Percentiles rank a stretch among this genome's conserved stretches.
These are phyloP conservation scores for Podaxis sp. DNA, from an alignment of 768 basidiomycete species.

Conservation along the genomic window DNA sequence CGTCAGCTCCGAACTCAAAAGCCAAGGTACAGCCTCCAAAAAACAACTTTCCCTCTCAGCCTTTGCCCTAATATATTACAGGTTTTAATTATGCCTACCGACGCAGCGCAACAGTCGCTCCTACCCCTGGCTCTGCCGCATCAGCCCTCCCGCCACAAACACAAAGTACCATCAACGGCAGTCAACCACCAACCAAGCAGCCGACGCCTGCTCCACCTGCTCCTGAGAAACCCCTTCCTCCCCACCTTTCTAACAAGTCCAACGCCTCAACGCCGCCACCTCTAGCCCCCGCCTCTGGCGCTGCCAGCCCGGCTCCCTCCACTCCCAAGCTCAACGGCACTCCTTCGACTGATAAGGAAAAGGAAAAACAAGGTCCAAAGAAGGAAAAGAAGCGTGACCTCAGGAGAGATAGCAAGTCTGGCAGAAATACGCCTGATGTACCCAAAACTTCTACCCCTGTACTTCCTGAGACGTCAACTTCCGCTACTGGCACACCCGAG, in stretches of 20 bases:
- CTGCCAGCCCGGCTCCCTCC: conserved; percentile 29
- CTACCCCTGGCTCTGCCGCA: conserved; percentile 58
- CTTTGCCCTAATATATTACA: conserved; percentile 25
- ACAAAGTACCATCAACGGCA: conserved; percentile 30
- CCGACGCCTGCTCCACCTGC: conserved; percentile 30
- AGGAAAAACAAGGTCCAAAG: conserved; percentile 57
- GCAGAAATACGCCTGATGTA: conserved; percentile 29
- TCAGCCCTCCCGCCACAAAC: conserved; percentile 43
- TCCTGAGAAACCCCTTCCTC: conserved; percentile 28
- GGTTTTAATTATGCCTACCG: conserved; percentile 98
- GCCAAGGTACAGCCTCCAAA: conserved; percentile 62
- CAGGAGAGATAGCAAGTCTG: conserved; percentile 32
- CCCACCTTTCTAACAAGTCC: conserved; percentile 32
- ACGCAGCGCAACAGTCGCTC: conserved; percentile 58
- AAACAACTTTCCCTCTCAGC: background rate
- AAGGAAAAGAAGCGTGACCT: conserved; percentile 58
- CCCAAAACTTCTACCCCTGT: conserved; percentile 30
- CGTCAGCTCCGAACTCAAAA: conserved; percentile 88
- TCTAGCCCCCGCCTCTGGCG: conserved; percentile 30
- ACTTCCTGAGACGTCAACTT: conserved; percentile 21
- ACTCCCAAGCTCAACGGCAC: conserved; percentile 42
- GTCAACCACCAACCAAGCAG: conserved; percentile 34
- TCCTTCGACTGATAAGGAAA: conserved; percentile 45
- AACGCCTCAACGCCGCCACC: conserved; percentile 34
- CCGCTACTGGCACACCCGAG: conserved; percentile 13